phyloP scores from a whole-genome alignment of 768 basidiomycete genomes.

The Leccinum arenicola region DNA sequence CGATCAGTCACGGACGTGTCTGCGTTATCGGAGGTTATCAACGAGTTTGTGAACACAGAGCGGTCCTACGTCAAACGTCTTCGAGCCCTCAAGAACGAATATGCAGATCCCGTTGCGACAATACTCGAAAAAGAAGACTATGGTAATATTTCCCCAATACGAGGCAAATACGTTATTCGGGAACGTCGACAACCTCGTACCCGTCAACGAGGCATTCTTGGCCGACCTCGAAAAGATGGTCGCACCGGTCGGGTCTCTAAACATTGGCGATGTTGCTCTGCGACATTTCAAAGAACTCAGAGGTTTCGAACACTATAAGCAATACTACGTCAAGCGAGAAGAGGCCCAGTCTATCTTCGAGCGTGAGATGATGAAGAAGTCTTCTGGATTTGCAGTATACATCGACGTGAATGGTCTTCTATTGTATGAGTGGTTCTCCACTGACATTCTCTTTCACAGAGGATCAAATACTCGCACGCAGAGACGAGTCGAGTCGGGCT shows the following conservation, averaged over 20 bases:
- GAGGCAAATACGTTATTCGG: conserved; percentile 93
- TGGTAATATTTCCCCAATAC: conserved; percentile 83
- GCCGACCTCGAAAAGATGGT: conserved; percentile 79
- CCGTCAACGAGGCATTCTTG: conserved; percentile 87
- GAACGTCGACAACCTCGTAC: conserved; percentile 86
- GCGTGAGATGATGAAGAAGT: conserved; percentile 74
- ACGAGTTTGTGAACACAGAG: conserved; percentile 88
- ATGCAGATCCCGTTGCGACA: conserved; percentile 90
- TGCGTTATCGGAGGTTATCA: conserved; percentile 69
- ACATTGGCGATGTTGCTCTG: conserved; percentile 80
- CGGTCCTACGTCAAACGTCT: conserved; percentile 84
- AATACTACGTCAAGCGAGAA: conserved; percentile 90
- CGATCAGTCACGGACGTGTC: conserved; percentile 63
- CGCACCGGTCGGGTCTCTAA: conserved; percentile 51
- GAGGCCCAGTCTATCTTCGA: conserved; percentile 89
- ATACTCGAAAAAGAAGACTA: conserved; percentile 82
- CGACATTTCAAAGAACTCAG: conserved; percentile 80
- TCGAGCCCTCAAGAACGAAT: conserved; percentile 78
- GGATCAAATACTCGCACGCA: conserved; percentile 79
- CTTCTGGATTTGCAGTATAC: conserved; percentile 78
- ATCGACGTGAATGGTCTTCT: conserved; percentile 70
- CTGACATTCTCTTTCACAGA: conserved; percentile 40
- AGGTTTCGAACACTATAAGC: conserved; percentile 89
- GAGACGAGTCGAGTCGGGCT: conserved; percentile 84
- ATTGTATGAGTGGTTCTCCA: conserved; percentile 9